phyloP scores from a whole-genome alignment of 2,329 filamentous ascomycete species.

The Fusarium longipes region DNA sequence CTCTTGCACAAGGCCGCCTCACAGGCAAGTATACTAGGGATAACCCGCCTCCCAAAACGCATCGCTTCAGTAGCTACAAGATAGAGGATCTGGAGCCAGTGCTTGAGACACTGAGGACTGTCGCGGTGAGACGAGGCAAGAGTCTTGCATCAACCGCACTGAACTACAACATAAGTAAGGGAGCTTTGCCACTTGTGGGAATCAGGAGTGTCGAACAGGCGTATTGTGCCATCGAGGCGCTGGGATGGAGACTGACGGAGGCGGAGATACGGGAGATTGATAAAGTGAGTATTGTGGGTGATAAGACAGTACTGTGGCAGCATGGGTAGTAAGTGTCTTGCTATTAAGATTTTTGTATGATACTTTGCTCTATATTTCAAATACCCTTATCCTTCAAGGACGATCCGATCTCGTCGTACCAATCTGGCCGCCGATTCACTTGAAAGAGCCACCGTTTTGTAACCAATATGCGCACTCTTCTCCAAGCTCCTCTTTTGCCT shows the following conservation, averaged over 20 bases:
- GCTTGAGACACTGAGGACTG: neutral
- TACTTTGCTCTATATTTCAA: neutral
- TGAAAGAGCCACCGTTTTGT: neutral
- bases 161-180: slow-evolving; percentile 19
- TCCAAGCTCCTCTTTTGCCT: neutral
- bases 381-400: neutral
- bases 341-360: neutral
- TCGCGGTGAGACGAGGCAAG: slow-evolving; percentile 10
- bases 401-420: too few relatives aligned
- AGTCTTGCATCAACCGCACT: slow-evolving; percentile 3
- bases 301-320: slow-evolving; percentile 9
- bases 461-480: slow-evolving; percentile 9
- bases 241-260: slow-evolving; percentile 15
- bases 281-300: slow-evolving; percentile 3
- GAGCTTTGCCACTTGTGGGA: slow-evolving; percentile 4
- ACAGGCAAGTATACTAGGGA: slow-evolving; percentile 14
- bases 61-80: neutral
- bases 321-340: neutral
- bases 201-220: slow-evolving; percentile 20
- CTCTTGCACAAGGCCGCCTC: neutral
- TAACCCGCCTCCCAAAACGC: neutral
- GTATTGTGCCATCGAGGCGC: neutral
- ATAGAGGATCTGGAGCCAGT: slow-evolving; percentile 13
- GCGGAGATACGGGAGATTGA: slow-evolving; percentile 15
- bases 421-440: too few relatives aligned